Evolutionary conservation across 768 basidiomycete genomes (phyloP), one percentile per base, ranked within the genome.

Genomic region (Lepiota venenata): DNA sequence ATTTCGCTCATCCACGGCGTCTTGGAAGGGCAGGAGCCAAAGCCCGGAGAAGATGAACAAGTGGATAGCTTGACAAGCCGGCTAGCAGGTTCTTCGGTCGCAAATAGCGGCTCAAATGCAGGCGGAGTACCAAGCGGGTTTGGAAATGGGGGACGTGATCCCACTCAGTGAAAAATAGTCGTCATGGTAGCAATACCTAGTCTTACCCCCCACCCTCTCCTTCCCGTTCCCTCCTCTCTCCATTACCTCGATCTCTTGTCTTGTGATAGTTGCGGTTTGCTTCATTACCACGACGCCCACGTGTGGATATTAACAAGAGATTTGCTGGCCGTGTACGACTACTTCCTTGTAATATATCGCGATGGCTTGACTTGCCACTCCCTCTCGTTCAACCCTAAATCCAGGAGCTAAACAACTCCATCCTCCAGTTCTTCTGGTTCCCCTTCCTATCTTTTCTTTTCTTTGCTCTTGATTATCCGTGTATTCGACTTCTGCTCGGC

Each of bases 1-100:
- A 93, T 95, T 78, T 87, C 87, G 58, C 81, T 98, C 66, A 96
- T 98, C 64, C 87, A 94, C 70, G 92, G 93, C 61, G 96, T 90
- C 5, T 84, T 88, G 70, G 94, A 96, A 48, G 91, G 90, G 29
- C 85, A 79, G 61, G 66, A 64, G 48, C 57, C 63, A 42, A 61
- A 66, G 47, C 59, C 70, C 32, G 73, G 74, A 36, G 71, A 72
- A 44, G 73, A 76, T 43, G 75, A 76, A 44, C 63, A 61, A 37
- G 68, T 75, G 32, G 64, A 71, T 16, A 69, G 58, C n/a, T 58
- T 71, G 22, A 62, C 70, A 27, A 67, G 60, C 56, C 63, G 61
- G 61, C 60, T 73, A 57, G 72, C 75, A 44, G 73, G 71, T 27
- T 67, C 70, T 21, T 67, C 65, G 3, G 64, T 70, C 20, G 57